Conservation (phyloP, 1,139 yeast genomes). For the Saccharomyces pastorianus region DNA sequence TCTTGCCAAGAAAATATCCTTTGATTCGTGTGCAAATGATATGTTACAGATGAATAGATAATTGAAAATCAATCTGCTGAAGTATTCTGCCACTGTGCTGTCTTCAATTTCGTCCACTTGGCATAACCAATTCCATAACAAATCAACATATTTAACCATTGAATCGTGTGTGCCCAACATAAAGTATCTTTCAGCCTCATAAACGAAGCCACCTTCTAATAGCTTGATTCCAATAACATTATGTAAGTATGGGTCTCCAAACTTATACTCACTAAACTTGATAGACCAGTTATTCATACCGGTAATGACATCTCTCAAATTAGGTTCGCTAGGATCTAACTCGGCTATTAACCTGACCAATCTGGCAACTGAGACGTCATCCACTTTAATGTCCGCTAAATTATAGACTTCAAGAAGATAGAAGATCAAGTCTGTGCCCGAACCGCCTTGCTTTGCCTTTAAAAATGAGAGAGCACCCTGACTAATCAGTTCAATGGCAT, state of each 20-base stretch:
- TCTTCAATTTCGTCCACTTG: slow-evolving; percentile 29
- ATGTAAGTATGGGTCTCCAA: slow-evolving; percentile 72
- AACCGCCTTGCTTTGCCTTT: slow-evolving; percentile 64
- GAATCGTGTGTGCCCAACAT: slow-evolving; percentile 62
- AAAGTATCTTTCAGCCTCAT: slow-evolving; percentile 54
- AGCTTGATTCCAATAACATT: slow-evolving; percentile 66
- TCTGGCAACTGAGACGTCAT: slow-evolving; percentile 36
- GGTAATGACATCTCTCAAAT: slow-evolving; percentile 56
- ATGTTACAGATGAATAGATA: slow-evolving; percentile 59
- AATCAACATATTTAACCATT: slow-evolving; percentile 43
- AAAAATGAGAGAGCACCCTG: slow-evolving; percentile 64
- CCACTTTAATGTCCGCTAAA: slow-evolving; percentile 40
- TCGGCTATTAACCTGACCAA: slow-evolving; percentile 30
- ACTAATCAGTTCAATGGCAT: slow-evolving; percentile 66
- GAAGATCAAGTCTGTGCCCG: slow-evolving; percentile 69
- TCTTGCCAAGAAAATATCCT: slow-evolving; percentile 26
- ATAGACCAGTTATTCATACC: slow-evolving; percentile 61
- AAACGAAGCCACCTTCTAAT: slow-evolving; percentile 33
- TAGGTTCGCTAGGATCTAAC: slow-evolving; percentile 48
- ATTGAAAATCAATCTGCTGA: slow-evolving; percentile 59
- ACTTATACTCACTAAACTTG: slow-evolving; percentile 40
- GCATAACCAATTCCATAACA: slow-evolving; percentile 51
- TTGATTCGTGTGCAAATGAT: slow-evolving; percentile 45
- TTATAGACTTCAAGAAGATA: slow-evolving; percentile 65
- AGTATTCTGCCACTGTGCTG: slow-evolving; percentile 35